Base-by-base conservation (phyloP, 495 filamentous ascomycete genomes). In the Neurospora hispaniola region DNA sequence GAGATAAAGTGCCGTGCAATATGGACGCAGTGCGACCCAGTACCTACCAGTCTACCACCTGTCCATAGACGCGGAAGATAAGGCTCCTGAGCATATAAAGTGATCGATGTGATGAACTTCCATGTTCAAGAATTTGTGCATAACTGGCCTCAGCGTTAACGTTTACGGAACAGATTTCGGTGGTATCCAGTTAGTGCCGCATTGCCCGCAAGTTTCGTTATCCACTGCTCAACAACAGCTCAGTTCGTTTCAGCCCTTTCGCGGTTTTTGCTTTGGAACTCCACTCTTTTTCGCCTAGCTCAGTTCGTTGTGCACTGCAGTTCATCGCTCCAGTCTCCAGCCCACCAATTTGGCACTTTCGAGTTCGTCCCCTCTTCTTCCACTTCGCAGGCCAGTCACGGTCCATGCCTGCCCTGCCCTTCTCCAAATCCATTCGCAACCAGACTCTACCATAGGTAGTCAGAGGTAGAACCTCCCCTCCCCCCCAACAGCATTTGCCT, bases 271-370 rank as follows among this genome's bases (percentile, higher is more conserved):
- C 54, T 66, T 38, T 38, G 54, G 54, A 66, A 35, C 54, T 66
- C 54, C 54, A 31, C 54, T 66, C 54, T 35, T 18, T 35, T 66
- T 35, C 54, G 54, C 48, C 35, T 38, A 38, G 35, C 27, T 59
- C 27, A 35, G 23, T 27, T 66, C 54, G 14, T 66, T 35, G 54
- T 31, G 54, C 27, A 31, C 27, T 31, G 27, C 27, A 66, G 54
- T 66, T 66, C 54, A 66, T 66, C 54, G 54, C 54, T 62, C 54
- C 12, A 27, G 23, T 5, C 20, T 14, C 54, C 14, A 62, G 54
- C 54, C 54, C 54, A 62, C 35, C 86, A 84, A 70, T 84, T 83
- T 4, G 54, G 54, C 54, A 62, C 54, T 62, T 18, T 62, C 27
- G 14, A 66, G 54, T 66, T 38, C 54, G 54, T 66, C 54, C 54